These are phyloP conservation scores for Colletotrichum endophyticum DNA, from an alignment of 2,329 filamentous ascomycete species.

Conservation along the genomic window DNA sequence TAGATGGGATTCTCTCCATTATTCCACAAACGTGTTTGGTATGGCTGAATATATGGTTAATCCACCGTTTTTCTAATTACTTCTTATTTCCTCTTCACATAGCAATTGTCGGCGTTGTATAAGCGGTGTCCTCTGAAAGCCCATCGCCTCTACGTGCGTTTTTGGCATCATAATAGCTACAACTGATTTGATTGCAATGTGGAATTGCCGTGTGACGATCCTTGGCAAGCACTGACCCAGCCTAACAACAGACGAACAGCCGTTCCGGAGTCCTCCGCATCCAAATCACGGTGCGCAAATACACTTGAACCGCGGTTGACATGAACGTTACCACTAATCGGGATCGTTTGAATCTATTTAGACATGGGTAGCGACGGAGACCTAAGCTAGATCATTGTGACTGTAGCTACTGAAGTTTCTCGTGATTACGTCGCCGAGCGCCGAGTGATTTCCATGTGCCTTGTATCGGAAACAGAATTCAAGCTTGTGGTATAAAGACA, in stretches of 20 bases:
- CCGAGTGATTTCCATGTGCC: neutral
- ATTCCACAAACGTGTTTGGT: neutral
- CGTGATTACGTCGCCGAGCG: neutral
- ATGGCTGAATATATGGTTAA: neutral
- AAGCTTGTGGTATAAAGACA: neutral
- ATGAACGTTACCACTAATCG: rapidly evolving
- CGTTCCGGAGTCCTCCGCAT: neutral
- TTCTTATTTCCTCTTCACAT: neutral
- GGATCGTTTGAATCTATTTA: neutral
- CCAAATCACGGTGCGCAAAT: neutral
- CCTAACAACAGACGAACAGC: neutral
- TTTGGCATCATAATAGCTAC: neutral
- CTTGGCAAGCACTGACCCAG: neutral
- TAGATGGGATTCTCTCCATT: rapidly evolving
- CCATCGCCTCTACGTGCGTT: neutral
- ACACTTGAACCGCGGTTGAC: neutral
- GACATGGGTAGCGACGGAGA: neutral
- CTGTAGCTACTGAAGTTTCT: neutral
- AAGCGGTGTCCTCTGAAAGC: too few species aligned
- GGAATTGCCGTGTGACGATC: neutral
- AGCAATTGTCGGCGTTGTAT: too few species aligned
- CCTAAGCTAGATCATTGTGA: neutral
- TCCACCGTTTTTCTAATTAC: neutral
- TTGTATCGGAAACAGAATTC: neutral
- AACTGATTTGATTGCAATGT: neutral